Evolutionary conservation across 371 early-diverging fungal species (phyloP).

Genomic region (Vairimorpha ceranae): DNA sequence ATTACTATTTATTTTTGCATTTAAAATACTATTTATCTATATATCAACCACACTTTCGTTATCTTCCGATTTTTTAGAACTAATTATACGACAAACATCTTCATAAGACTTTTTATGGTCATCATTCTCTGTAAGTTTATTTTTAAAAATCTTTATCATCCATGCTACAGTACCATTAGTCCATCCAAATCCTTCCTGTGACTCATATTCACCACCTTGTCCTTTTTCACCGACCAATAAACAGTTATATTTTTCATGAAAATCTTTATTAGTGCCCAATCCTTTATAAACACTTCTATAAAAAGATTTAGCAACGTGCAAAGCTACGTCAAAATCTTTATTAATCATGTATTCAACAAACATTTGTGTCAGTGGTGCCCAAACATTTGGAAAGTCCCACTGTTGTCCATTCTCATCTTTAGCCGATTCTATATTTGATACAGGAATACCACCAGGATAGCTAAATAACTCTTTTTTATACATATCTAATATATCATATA

Average conservation of each 20-base stretch:
- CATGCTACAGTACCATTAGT: constrained; percentile 75
- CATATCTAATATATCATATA: constrained; percentile 31
- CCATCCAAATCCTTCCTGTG: constrained; percentile 83
- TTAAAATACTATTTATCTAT: too few species aligned
- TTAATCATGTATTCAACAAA: constrained; percentile 42
- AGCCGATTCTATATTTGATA: constrained; percentile 62
- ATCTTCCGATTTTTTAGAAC: background rate
- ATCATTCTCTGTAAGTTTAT: constrained; percentile 28
- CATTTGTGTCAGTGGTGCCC: constrained; percentile 66
- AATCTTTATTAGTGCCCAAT: constrained; percentile 68
- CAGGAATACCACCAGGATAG: constrained; percentile 68
- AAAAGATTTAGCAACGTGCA: constrained; percentile 66
- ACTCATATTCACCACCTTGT: constrained; percentile 73
- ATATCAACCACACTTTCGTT: too few species aligned
- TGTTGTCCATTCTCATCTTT: constrained; percentile 63
- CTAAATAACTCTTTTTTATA: constrained; percentile 51
- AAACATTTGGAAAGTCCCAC: constrained; percentile 79
- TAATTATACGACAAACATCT: background rate
- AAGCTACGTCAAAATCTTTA: constrained; percentile 55
- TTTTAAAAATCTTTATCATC: constrained; percentile 65
- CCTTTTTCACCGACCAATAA: constrained; percentile 66
- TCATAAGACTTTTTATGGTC: constrained; percentile 32
- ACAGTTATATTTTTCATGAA: constrained; percentile 75
- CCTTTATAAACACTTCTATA: constrained; percentile 65
- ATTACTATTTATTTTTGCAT: too few species aligned